Conservation (phyloP, 768 basidiomycete species). For the Lentinula edodes region DNA sequence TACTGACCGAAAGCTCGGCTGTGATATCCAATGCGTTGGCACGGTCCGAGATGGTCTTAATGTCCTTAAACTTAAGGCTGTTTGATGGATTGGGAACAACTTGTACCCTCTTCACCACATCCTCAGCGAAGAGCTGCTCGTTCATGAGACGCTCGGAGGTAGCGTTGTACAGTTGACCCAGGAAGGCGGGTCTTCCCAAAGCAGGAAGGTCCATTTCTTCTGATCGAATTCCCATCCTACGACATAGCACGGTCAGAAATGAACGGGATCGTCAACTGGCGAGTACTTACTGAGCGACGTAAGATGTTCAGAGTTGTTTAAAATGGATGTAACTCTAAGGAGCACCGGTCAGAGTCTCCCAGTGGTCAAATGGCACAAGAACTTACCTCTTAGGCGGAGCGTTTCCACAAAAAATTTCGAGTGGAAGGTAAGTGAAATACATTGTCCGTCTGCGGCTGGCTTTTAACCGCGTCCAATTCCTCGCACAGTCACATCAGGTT, state of each 20-base stretch:
- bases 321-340: neutral
- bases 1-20: neutral
- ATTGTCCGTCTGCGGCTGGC: too few species aligned
- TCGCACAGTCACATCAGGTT: too few species aligned
- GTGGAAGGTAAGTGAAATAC: too few species aligned
- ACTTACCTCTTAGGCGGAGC: too few species aligned
- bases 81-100: too few species aligned
- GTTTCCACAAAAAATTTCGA: too few species aligned
- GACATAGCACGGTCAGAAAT: neutral
- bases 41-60: too few species aligned
- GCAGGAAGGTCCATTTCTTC: slow-evolving; percentile 1
- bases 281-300: neutral
- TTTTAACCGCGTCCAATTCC: too few species aligned
- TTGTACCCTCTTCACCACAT: neutral
- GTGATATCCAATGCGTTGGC: too few species aligned
- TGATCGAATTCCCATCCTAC: neutral
- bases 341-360: neutral
- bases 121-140: too few species aligned
- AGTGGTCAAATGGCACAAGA: neutral
- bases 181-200: neutral
- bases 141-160: neutral
- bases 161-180: neutral
- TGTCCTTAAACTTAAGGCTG: neutral
- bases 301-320: neutral
- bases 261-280: neutral